Evolutionary conservation across 306 rosid species (phyloP), one percentile per base, ranked within the genome.

Genomic region (Acmispon strigosus): DNA sequence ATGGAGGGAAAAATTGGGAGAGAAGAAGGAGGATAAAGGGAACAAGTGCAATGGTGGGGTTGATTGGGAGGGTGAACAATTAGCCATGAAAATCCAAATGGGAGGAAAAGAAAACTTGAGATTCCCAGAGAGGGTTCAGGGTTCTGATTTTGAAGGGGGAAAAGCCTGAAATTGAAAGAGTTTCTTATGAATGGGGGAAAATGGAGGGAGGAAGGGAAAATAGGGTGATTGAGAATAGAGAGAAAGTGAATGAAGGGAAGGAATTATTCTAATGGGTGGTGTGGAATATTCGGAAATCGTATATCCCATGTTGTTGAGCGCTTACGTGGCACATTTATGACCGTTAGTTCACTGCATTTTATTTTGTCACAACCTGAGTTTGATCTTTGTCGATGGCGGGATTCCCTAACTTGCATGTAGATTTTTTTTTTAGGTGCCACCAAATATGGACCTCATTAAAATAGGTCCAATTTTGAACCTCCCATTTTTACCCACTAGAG

Each of bases 61-160:
- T 58, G 64, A 75, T 44, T 83, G 36, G 7, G 17, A 15, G 58
- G 81, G 75, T 49, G 76, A 70, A 63, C 66, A 81, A 70, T 36
- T 53, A 78, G 88, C 97, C 97, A 92, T 92, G 78, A 86, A 89
- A 78, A 34, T 73, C 54, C 22, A 8, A 63, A 62, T 52, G 32
- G 0, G 3, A 15, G 32, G 5, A 10, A 51, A 18, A 44, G 19
- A n/a, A 52, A 48, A 32, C 51, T 39, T 39, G 22, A 3, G 44
- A 9, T 8, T 10, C 10, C 41, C 9, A 36, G 10, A 7, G 10
- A 63, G 66, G 62, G 2, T 22, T 22, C 24, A 22, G 24, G 43
- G 20, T 53, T 71, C 7, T 69, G 55, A 42, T 14, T 22, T 58
- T 3, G 19, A 45, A 47, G 15, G 37, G 39, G 19, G 15, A 34